Conservation (phyloP, 2,329 filamentous ascomycete genomes). For the Metarhizium sp. region DNA sequence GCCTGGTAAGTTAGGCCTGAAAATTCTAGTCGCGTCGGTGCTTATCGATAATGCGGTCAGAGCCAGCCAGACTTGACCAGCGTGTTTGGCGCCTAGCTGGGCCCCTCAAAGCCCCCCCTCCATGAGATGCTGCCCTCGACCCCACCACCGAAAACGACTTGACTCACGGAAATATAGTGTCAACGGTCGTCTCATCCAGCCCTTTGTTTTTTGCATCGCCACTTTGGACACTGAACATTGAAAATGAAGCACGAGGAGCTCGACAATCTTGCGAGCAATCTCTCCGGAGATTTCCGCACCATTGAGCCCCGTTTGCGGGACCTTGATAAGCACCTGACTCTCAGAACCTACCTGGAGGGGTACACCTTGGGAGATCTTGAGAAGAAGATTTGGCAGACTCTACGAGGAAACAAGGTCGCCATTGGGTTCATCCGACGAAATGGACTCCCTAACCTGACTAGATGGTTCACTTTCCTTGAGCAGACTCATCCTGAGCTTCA, state of each 20-base stretch:
- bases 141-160: slow-evolving; percentile 16
- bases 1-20: slow-evolving; percentile 18
- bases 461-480: slow-evolving; percentile 86
- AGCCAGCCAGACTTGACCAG: too few relatives aligned
- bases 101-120: slow-evolving; percentile 11
- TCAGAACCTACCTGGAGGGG: slow-evolving; percentile 78
- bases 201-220: background rate
- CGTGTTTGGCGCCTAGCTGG: background rate
- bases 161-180: slow-evolving; percentile 11
- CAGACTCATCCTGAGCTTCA: slow-evolving; percentile 69
- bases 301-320: slow-evolving; percentile 65
- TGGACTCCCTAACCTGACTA: slow-evolving; percentile 62
- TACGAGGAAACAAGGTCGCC: slow-evolving; percentile 78
- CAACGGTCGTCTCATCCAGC: background rate
- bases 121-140: slow-evolving; percentile 8
- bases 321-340: slow-evolving; percentile 78
- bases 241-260: slow-evolving; percentile 51
- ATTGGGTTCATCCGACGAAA: slow-evolving; percentile 73
- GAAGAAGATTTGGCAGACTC: slow-evolving; percentile 70
- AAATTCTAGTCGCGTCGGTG: background rate
- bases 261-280: slow-evolving; percentile 37
- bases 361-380: slow-evolving; percentile 71
- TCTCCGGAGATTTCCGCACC: slow-evolving; percentile 67
- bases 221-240: background rate
- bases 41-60: slow-evolving; percentile 15